Evolutionary conservation across 345 rosid species (phyloP), one percentile per base, ranked within the genome.

Genomic region (Nasturtium officinale): DNA sequence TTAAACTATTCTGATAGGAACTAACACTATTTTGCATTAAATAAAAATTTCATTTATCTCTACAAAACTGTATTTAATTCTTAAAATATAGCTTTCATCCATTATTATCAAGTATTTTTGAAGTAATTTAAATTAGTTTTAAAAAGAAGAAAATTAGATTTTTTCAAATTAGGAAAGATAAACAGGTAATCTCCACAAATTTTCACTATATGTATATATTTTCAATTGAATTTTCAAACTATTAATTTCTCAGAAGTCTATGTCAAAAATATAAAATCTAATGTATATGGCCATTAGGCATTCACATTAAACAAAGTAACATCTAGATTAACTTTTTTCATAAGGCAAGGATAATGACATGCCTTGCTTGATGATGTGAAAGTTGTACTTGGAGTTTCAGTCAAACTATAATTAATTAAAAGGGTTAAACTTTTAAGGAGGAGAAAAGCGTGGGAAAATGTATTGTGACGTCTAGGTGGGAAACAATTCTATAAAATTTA

Each of bases 381-480:
- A 51, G 28, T 18, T 63, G 61, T 72, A 52, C 51, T 61, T 71
- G 33, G 33, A 45, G 32, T 32, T 58, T 45, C 35, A 26, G 30
- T 46, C 46, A 59, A 29, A 72, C 42, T 32, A 54, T 45, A 23
- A 61, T 50, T 54, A 61, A 53, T 33, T 23, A 62, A 46, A 61
- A 29, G 48, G 67, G 61, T 62, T 66, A 25, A 16, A 17, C 17
- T 71, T 48, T 57, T 33, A 47, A 55, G 69, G 56, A 78, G 65
- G 67, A 46, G 3, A 23, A 78, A 68, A 68, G 57, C 69, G 65
- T 56, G 40, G 15, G 25, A 7, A 67, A 28, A 55, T 13, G 20
- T 9, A 28, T 43, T 69, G 7, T 47, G 63, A 75, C 43, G 42
- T 72, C 67, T 77, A 67, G 73, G 45, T 74, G 48, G 72, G 70